A percentile compares a stretch with the other conserved stretches of the same genome.
These are phyloP conservation scores for Straminergon stramineum DNA, from an alignment of 225 moss, liverwort and hornwort genomes.

Conservation along the genomic window DNA sequence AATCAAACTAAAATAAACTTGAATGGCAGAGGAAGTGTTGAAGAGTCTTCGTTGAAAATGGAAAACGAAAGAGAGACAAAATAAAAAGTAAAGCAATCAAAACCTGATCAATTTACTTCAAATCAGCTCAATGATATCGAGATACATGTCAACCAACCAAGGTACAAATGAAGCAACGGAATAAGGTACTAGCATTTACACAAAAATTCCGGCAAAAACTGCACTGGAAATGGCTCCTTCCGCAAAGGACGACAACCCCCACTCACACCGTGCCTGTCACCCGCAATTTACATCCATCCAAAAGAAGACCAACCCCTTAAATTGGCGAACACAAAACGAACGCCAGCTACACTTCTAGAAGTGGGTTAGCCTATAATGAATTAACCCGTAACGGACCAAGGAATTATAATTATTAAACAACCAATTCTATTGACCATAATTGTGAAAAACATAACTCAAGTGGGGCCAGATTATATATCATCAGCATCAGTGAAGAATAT, in stretches of 20 bases:
- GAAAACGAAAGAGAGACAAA: background rate
- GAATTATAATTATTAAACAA: background rate
- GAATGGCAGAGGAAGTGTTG: background rate
- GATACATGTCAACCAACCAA: background rate
- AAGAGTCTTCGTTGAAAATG: too few relatives aligned
- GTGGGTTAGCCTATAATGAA: background rate
- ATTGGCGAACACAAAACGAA: background rate
- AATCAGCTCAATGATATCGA: background rate
- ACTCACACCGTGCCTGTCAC: slow-evolving; percentile 85
- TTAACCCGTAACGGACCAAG: background rate
- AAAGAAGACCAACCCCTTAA: background rate
- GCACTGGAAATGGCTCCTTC: slow-evolving; percentile 89
- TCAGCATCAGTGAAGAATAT: background rate
- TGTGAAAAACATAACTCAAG: background rate
- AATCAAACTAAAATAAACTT: background rate
- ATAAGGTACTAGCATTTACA: slow-evolving; percentile 30
- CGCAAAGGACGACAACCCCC: slow-evolving; percentile 59
- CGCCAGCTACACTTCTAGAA: background rate
- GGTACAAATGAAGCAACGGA: background rate
- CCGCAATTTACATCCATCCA: background rate
- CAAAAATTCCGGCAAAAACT: slow-evolving; percentile 71
- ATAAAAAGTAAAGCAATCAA: background rate
- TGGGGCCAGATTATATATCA: background rate
- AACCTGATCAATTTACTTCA: background rate
- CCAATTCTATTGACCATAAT: background rate